Evolutionary conservation across 129 eudicot species (phyloP).

Genomic region (Escallonia rubra): DNA sequence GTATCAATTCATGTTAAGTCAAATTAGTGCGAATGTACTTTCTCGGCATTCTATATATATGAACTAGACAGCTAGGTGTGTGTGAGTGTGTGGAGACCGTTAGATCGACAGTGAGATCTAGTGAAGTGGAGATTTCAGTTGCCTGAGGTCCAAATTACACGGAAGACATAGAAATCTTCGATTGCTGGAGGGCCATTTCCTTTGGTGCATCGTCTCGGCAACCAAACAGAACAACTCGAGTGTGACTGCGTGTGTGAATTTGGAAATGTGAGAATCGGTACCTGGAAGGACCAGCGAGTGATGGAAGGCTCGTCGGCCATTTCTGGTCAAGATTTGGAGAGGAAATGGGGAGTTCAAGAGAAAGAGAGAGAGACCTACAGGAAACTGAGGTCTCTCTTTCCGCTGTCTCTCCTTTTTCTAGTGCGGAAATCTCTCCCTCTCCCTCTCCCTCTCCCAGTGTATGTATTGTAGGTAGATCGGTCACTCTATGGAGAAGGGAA

Average conservation of each 20-base stretch:
- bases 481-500: neutral
- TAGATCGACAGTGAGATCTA: neutral
- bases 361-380: neutral
- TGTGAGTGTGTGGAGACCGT: neutral
- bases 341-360: constrained; percentile 8
- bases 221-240: too few species aligned
- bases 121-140: neutral
- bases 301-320: constrained; percentile 70
- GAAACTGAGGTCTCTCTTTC: too few species aligned
- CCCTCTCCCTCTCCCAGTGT: neutral
- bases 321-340: neutral
- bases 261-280: neutral
- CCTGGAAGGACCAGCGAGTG: constrained; percentile 87
- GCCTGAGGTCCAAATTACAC: neutral
- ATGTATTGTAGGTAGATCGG: neutral
- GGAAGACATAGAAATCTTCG: neutral
- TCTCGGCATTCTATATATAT: too few species aligned
- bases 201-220: too few species aligned
- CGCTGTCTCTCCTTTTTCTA: too few species aligned
- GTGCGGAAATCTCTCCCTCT: neutral
- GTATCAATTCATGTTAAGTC: too few species aligned
- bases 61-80: neutral
- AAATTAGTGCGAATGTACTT: too few species aligned
- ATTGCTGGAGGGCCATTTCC: too few species aligned
- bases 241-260: too few species aligned